Evolutionary conservation across 176 grass and related monocot genomes (phyloP), one percentile per base, ranked within the genome.

Genomic region (Lolium rigidum): DNA sequence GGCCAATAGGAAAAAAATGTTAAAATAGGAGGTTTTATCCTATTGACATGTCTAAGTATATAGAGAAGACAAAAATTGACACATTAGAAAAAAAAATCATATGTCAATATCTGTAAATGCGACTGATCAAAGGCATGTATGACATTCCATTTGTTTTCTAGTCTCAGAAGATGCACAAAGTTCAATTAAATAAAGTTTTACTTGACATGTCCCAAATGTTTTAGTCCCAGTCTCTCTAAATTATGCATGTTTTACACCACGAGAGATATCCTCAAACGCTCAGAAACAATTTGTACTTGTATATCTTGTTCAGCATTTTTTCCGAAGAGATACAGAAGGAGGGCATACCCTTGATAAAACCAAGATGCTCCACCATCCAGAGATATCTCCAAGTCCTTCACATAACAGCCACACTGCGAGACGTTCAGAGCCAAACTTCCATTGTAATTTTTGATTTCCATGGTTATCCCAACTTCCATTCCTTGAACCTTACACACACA

Each of bases 331-430:
- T 54, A 62, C 64, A 83, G 22, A 75, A 64, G 55, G 57, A 83
- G 86, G 70, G 0, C 87, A 70, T 94, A 98, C 96, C 96, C 96
- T 91, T 98, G 96, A 90, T 98, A 98, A 87, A 98, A 89, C 96
- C 96, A 98, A 89, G 96, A 98, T 41, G 96, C 94, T 82, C 97
- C 97, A 88, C 97, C 93, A 92, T 90, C 87, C 79, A 98, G 84
- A 55, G 92, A 92, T 84, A 98, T 94, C 46, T 88, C 52, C 47
- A 93, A 84, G 69, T 98, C 87, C 63, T 98, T 83, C 77, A 98
- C 90, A 56, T 90, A 87, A 75, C 97, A 98, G 25, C 92, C 93
- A 91, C 92, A 92, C 49, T 94, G 86, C 0, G 38, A 86, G 61
- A 92, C 84, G 82, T 81, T 74, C 12, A 98, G 84, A 60, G 88